Evolutionary conservation across 2,329 filamentous ascomycete genomes (phyloP).

Genomic region (Cladophialophora chaetospira): DNA sequence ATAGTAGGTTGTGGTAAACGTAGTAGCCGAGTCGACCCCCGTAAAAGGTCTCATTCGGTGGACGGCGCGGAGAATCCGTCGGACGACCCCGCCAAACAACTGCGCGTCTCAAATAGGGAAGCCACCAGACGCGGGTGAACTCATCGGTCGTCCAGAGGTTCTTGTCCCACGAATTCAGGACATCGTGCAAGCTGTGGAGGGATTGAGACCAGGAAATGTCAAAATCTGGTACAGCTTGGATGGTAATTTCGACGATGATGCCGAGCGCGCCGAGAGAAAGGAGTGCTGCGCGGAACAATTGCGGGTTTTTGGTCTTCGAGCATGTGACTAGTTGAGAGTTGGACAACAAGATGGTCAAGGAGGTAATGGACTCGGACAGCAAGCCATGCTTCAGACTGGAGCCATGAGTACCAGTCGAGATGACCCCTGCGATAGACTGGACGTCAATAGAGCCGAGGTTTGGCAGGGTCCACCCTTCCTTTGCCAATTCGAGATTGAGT

Average conservation of each 20-base stretch:
- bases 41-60: conserved; percentile 73
- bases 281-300: conserved; percentile 85
- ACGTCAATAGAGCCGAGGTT: conserved; percentile 94
- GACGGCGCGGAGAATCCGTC: conserved; percentile 62
- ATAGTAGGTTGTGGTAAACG: conserved; percentile 88
- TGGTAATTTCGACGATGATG: conserved; percentile 86
- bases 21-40: conserved; percentile 81
- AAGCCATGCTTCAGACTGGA: conserved; percentile 82
- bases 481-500: conserved; percentile 72
- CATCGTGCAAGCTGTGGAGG: conserved; percentile 67
- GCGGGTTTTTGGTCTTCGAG: conserved; percentile 65
- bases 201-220: conserved; percentile 86
- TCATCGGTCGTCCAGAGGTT: conserved; percentile 81
- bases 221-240: conserved; percentile 76
- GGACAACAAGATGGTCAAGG: conserved; percentile 77
- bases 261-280: conserved; percentile 87
- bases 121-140: conserved; percentile 96
- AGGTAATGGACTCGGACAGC: conserved; percentile 74
- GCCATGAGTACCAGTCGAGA: conserved; percentile 91
- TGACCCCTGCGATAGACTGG: conserved; percentile 89
- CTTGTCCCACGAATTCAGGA: conserved; percentile 71
- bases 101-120: conserved; percentile 84
- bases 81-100: conserved; percentile 89
- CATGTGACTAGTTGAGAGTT: conserved; percentile 75
- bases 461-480: conserved; percentile 77